Base-by-base conservation (phyloP, 169 alveolate genomes). In the Plasmodium yoelii region DNA sequence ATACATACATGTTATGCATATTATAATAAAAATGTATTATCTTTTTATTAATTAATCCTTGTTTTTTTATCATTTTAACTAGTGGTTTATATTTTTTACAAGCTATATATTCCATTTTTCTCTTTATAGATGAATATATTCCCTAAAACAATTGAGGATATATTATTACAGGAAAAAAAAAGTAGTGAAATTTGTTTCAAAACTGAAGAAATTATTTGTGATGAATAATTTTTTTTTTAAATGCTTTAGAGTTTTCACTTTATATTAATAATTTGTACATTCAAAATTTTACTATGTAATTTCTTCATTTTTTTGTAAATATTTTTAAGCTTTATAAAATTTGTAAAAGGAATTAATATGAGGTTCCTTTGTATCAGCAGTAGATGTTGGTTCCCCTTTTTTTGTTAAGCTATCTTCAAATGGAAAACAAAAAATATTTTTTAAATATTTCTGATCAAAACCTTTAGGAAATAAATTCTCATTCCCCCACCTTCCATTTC, bases 401-500 rank as follows among this genome's bases (percentile, higher is more conserved):
- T 59, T 84, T 84, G 55, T 68, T 47, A 63, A 60, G 24, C 88
- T 77, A 61, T 93, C 82, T 39, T 77, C 63, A 26, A 95, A 92
- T 5, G 97, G 97, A 71, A 69, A 72, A 13, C 92, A 74, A 75
- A 95, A 94, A 18, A 95, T 92, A 72, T 94, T 93, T 73, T 94
- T 93, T 49, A 95, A 95, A 57, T 95, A 92, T 46, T 88, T 93
- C 57, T 95, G 97, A 65, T 95, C 97, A 92, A 96, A 95, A n/a
- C 97, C 97, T 69, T 94, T 94, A 10, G 97, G 96, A 71, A 93
- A 95, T 47, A 94, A 93, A 10, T 91, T 61, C 72, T 95, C 97
- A 53, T 93, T 94, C 28, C 97, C 97, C 97, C 97, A 95, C 44
- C 97, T 94, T 55, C 97, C 97, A 47, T 93, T 91, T 10, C 97